Base-by-base conservation (phyloP, 2,329 filamentous ascomycete species). In the Calonectria leucothoes region DNA sequence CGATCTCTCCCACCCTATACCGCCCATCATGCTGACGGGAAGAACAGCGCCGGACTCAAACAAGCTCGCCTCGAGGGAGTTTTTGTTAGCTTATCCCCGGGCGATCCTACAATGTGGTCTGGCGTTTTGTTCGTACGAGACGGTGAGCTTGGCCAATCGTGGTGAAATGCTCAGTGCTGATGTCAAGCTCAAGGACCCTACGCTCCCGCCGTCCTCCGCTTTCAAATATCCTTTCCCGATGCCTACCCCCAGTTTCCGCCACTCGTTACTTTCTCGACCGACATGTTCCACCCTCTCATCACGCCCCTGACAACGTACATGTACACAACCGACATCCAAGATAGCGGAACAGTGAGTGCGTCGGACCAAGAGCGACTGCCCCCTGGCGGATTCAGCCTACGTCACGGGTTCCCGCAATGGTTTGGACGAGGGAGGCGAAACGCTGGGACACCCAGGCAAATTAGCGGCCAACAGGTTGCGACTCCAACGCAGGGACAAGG, bases 271-370 rank as follows among this genome's bases (percentile, higher is more conserved):
- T 98, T 99, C 84, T 91, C 92, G 57, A 97, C 95, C 78, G 96
- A 98, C 82, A 93, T 98, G 78, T 99, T 98, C 84, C 96, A 99
- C 83, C 96, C 96, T 23, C 89, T 99, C 51, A 93, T 98, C 77
- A 95, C 96, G 10, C 96, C 97, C 45, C 89, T 97, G 74, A 98
- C 95, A n/a, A 98, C 95, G 4, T 97, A 98, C 85, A 97, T 95
- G 82, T 97, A 98, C 86, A 94, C 95, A 51, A 95, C 94, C 74
- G 93, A 94, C 71, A 91, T 94, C 42, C 91, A 94, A 74, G 93
- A 92, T 74, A 90, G 91, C 70, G 94, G 94, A 61, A 95, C 94
- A 0, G 93, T 96, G 74, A 96, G 94, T 82, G 94, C 95, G 11
- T 93, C 92, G 2, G 95, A 98, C 79, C 93, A 95, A 39, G 94